Evolutionary conservation across 2,329 filamentous ascomycete species (phyloP).

Genomic region (Nemania sp.): DNA sequence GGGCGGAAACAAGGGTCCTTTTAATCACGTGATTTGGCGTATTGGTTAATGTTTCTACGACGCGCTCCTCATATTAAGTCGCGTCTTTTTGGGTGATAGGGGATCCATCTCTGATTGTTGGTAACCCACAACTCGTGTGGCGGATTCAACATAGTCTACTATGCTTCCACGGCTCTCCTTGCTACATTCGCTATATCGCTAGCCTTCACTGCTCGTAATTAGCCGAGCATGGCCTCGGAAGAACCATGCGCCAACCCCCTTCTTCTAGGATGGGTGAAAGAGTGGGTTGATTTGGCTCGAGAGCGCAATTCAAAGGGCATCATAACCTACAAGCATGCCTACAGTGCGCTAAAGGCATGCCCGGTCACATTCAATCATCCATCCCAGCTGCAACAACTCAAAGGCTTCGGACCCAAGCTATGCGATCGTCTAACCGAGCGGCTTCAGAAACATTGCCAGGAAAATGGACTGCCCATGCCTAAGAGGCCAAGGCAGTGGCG

Average conservation of each 20-base stretch:
- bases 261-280: constrained; percentile 78
- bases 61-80: constrained; percentile 28
- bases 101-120: not conserved
- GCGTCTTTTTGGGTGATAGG: constrained; percentile 4
- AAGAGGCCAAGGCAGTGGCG: constrained; percentile 63
- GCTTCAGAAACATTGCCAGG: constrained; percentile 70
- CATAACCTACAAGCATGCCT: constrained; percentile 80
- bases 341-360: constrained; percentile 80
- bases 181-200: constrained; percentile 16
- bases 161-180: constrained; percentile 1
- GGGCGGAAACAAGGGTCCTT: not conserved
- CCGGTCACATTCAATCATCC: constrained; percentile 79
- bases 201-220: constrained; percentile 9
- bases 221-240: constrained; percentile 40
- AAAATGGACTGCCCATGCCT: constrained; percentile 77
- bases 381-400: constrained; percentile 77
- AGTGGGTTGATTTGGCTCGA: constrained; percentile 78
- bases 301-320: constrained; percentile 77
- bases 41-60: not conserved
- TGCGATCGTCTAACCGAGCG: constrained; percentile 75
- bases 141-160: not conserved
- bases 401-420: constrained; percentile 78
- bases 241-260: constrained; percentile 74
- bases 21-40: constrained; percentile 44
- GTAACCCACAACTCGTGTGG: constrained; percentile 1